Evolutionary conservation across 306 rosid species (phyloP).

Genomic region (Ochetophila trinervis): DNA sequence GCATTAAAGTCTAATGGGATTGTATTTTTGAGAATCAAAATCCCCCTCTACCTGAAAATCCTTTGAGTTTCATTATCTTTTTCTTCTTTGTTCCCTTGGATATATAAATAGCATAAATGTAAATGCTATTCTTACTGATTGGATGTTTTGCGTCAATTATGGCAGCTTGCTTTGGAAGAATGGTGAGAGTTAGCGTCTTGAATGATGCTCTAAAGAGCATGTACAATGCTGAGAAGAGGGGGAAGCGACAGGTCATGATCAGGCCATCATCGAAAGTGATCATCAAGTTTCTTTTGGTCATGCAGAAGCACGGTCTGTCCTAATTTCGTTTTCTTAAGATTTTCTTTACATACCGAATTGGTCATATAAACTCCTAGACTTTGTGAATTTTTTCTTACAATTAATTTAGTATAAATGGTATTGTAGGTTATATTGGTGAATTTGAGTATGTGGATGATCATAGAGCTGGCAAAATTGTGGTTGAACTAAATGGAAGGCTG

Average conservation of each 20-base stretch:
- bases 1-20: too few species aligned
- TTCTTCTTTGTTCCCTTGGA: too few species aligned
- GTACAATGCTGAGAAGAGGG: conserved; percentile 50
- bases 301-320: conserved; percentile 54
- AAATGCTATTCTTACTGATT: too few species aligned
- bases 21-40: too few species aligned
- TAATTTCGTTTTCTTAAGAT: background rate
- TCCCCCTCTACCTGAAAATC: too few species aligned
- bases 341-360: background rate
- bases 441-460: conserved; percentile 45
- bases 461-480: conserved; percentile 40
- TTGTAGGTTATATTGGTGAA: conserved; percentile 39
- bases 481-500: conserved; percentile 40
- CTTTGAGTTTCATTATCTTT: too few species aligned
- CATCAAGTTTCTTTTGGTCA: conserved; percentile 43
- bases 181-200: conserved; percentile 43
- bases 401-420: background rate
- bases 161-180: background rate
- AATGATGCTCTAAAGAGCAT: conserved; percentile 48
- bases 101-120: too few species aligned
- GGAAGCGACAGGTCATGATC: conserved; percentile 43
- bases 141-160: too few species aligned
- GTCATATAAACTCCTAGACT: background rate
- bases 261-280: conserved; percentile 44
- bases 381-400: background rate